phyloP scores from a whole-genome alignment of 139 green algal genomes.

The Coelastrella sp. region DNA sequence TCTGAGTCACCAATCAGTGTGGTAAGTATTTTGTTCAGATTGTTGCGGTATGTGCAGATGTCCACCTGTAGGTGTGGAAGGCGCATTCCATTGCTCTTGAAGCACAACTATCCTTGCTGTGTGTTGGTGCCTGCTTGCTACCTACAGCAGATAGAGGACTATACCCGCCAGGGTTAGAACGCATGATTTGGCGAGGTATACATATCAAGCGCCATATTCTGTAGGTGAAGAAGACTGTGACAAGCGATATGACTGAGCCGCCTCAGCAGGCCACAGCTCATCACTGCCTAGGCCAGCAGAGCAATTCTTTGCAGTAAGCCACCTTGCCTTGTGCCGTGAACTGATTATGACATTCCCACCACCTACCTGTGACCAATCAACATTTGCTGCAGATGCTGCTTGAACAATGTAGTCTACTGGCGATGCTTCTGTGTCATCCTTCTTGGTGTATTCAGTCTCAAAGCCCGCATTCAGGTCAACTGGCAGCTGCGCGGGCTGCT shows the following conservation, averaged over 20 bases:
- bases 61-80: not conserved
- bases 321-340: no score
- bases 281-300: no score
- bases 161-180: no score
- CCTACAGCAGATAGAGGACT: no score
- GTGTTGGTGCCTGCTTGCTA: no score
- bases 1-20: not conserved
- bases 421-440: conserved; percentile 6
- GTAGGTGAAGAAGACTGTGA: no score
- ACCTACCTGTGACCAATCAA: conserved; percentile 21
- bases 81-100: not conserved
- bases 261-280: no score
- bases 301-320: no score
- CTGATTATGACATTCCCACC: not conserved
- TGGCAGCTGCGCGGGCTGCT: not conserved
- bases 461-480: conserved; percentile 47
- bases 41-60: conserved; percentile 59
- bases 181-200: no score
- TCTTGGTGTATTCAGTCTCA: not conserved
- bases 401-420: conserved; percentile 41
- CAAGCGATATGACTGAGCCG: no score
- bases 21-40: conserved; percentile 55
- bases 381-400: not conserved
- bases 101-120: no score
- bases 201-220: no score